These are phyloP conservation scores for Plasmodium vinckei DNA, from an alignment of 169 alveolate genomes.

Conservation along the genomic window DNA sequence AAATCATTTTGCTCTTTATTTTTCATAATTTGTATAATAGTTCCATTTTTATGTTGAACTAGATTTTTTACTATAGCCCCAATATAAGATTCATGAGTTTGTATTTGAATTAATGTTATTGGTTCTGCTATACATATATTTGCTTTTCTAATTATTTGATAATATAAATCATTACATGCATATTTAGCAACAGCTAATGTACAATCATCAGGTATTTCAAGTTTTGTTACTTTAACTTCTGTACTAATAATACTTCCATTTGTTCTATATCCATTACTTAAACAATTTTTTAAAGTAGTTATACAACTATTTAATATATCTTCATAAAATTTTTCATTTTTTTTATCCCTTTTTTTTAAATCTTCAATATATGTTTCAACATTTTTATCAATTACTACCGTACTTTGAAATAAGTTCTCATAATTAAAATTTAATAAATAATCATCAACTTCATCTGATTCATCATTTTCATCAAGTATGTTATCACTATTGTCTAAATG, in stretches of 20 bases:
- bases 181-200: slow-evolving; percentile 72
- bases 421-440: slow-evolving; percentile 52
- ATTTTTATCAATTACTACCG: slow-evolving; percentile 19
- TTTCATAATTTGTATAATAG: slow-evolving; percentile 65
- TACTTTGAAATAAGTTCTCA: slow-evolving; percentile 50
- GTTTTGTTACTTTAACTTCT: slow-evolving; percentile 56
- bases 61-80: slow-evolving; percentile 65
- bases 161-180: slow-evolving; percentile 75
- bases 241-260: slow-evolving; percentile 74
- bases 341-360: slow-evolving; percentile 26
- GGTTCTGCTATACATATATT: slow-evolving; percentile 58
- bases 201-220: slow-evolving; percentile 53
- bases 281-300: slow-evolving; percentile 52
- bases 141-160: slow-evolving; percentile 51
- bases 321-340: slow-evolving; percentile 60
- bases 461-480: neutral
- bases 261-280: slow-evolving; percentile 64
- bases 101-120: slow-evolving; percentile 59
- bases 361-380: slow-evolving; percentile 45
- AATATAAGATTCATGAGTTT: slow-evolving; percentile 68
- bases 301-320: slow-evolving; percentile 73
- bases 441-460: slow-evolving; percentile 31
- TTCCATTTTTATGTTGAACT: slow-evolving; percentile 68
- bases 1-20: slow-evolving; percentile 31
- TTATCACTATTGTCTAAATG: neutral